phyloP scores from a whole-genome alignment of 2,329 filamentous ascomycete species.

The Clarireedia paspali region DNA sequence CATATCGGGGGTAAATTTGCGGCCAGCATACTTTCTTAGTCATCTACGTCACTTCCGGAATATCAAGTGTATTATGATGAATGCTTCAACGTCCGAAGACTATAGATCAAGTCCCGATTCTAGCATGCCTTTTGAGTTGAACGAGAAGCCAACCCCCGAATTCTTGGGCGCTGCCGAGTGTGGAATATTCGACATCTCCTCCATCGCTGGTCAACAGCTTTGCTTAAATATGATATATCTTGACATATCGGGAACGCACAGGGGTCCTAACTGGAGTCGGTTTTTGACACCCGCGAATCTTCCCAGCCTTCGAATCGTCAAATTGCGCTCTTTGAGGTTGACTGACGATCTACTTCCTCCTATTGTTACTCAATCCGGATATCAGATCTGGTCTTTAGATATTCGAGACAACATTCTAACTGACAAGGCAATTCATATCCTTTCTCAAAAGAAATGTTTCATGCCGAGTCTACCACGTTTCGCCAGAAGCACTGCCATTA shows the following conservation, averaged over 20 bases:
- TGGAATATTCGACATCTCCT: not conserved
- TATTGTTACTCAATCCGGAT: constrained; percentile 31
- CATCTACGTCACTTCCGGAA: not conserved
- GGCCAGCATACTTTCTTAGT: not conserved
- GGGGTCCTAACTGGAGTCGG: not conserved
- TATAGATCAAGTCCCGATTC: not conserved
- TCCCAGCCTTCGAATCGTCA: constrained; percentile 42
- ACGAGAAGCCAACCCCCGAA: not conserved
- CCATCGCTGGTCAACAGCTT: not conserved
- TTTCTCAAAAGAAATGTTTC: constrained; percentile 27
- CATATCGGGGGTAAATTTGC: not conserved
- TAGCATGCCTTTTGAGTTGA: not conserved
- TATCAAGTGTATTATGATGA: constrained; percentile 1
- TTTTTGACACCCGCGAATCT: constrained; percentile 30
- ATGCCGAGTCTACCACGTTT: not conserved
- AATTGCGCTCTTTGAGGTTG: constrained; percentile 40
- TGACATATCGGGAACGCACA: constrained; percentile 15
- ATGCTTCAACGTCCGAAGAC: not conserved
- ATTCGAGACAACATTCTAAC: constrained; percentile 44
- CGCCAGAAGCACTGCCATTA: not conserved
- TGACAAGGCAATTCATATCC: constrained; percentile 34
- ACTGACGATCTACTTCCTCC: constrained; percentile 33
- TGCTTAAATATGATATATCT: constrained; percentile 16
- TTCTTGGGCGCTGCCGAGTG: not conserved
- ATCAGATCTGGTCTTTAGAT: constrained; percentile 50